Percentiles rank a stretch among this genome's conserved stretches.
Conservation (phyloP, 306 rosid genomes). For the Astragalus membranaceus region DNA sequence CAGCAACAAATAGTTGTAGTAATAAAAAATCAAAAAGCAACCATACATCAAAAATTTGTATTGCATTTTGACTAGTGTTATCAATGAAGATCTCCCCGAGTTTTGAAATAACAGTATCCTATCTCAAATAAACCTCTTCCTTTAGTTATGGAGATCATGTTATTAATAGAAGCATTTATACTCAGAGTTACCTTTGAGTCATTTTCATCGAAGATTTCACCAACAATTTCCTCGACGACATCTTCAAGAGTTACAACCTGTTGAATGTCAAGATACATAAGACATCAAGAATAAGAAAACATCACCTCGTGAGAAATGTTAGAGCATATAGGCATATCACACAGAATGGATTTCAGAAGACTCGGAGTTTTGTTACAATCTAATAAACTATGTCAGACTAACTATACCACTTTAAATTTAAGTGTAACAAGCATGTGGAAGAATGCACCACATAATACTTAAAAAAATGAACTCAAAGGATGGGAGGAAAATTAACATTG, state of each 20-base stretch:
- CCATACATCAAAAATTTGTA: background rate
- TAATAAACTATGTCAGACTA: background rate
- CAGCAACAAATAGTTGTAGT: conserved; percentile 3
- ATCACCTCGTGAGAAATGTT: background rate
- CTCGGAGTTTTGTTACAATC: background rate
- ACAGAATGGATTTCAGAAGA: conserved; percentile 8
- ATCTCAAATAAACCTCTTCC: background rate
- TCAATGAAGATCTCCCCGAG: background rate
- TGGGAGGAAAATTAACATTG: background rate
- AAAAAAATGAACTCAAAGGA: background rate
- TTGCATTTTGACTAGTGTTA: background rate
- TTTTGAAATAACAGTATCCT: background rate
- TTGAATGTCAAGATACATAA: conserved; percentile 3
- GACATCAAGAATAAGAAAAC: background rate
- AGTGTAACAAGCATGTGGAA: background rate
- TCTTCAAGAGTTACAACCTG: conserved; percentile 94
- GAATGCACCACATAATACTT: background rate
- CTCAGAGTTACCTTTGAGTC: conserved; percentile 73
- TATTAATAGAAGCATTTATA: conserved; percentile 6
- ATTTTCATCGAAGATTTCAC: conserved; percentile 96
- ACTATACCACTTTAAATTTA: background rate
- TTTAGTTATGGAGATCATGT: background rate
- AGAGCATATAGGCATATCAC: conserved; percentile 2
- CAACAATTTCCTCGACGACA: conserved; percentile 98
- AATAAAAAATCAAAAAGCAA: background rate